These are phyloP conservation scores for Ogataea glucozyma DNA, from an alignment of 805 yeast genomes.

Conservation along the genomic window DNA sequence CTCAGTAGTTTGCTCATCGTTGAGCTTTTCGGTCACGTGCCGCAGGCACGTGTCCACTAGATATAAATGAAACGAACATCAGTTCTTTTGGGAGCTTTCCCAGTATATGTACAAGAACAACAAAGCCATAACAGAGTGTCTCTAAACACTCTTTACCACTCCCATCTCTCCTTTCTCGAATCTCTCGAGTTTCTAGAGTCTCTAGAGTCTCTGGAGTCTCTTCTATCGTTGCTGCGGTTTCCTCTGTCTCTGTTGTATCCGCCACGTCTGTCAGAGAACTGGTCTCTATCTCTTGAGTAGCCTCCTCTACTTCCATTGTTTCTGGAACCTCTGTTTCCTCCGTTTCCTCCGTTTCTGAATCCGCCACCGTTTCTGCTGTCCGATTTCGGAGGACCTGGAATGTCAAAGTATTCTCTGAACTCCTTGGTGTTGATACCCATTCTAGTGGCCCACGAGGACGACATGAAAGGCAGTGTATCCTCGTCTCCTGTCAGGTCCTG, in stretches of 20 bases:
- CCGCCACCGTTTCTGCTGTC: conserved; percentile 1
- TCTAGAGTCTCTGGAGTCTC: conserved; percentile 4
- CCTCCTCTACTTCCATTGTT: not conserved
- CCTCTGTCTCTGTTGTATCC: conserved; percentile 1
- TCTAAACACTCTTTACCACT: no score
- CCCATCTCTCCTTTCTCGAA: no score
- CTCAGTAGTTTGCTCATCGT: no score
- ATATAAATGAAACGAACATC: no score
- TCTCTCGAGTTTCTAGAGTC: conserved; percentile 1
- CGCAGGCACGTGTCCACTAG: no score
- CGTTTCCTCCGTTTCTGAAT: conserved; percentile 3
- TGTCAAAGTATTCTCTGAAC: conserved; percentile 32
- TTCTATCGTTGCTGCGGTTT: not conserved
- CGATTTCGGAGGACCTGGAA: conserved; percentile 28
- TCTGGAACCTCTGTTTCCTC: conserved; percentile 2
- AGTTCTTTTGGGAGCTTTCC: no score
- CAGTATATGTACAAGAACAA: no score
- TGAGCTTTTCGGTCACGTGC: no score
- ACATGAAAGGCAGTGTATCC: conserved; percentile 19
- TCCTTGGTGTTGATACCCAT: conserved; percentile 29
- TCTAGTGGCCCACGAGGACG: conserved; percentile 26
- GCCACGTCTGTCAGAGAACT: not conserved
- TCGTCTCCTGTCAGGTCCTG: conserved; percentile 27
- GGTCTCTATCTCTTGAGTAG: not conserved
- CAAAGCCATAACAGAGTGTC: no score